Evolutionary conservation across 2,329 filamentous ascomycete genomes (phyloP), one percentile per base, ranked within the genome.

Genomic region (Didymella pinodella): DNA sequence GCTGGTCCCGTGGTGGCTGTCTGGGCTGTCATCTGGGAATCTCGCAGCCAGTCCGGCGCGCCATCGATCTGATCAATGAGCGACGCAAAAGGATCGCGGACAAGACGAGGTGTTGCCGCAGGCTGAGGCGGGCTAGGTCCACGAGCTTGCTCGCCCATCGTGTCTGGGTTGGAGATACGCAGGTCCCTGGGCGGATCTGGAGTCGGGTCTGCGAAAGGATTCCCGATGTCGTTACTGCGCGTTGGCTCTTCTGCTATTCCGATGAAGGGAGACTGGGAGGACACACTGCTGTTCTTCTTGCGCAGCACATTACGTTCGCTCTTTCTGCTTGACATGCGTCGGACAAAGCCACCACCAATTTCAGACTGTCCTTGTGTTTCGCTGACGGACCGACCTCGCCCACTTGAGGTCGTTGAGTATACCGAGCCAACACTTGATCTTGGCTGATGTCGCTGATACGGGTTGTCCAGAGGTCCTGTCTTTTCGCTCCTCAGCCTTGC

Each of bases 381-480:
- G 54, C 69, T 75, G 18, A 66, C 66, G 4, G 72, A 74, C 46
- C 68, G 64, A 25, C 58, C 66, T 41, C 69, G 67, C 16, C 64
- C 65, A 46, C 65, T 68, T 2, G 68, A 61, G 16, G 65, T 59
- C 5, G 66, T 68, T 10, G 74, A 74, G 56, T 76, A 76, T 2
- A 75, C 62, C 1, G 73, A 76, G 41, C 70, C 73, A 48, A 70
- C 62, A 46, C 73, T 76, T 43, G 64, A 66, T 25, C 71, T 68
- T n/a, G 59, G 62, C 38, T 60, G 69, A 26, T 75, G 71, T 48
- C 69, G 65, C 34, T 68, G 65, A 52, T 75, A 75, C 16, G 69
- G 64, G 44, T 74, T 72, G 29, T 65, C 54, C 31, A 66, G 49
- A 11, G 73, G 67, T 20, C 67, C 66, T 16, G 69, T 56, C 41